phyloP scores from a whole-genome alignment of 768 basidiomycete genomes.

The Boletus barrowsii region DNA sequence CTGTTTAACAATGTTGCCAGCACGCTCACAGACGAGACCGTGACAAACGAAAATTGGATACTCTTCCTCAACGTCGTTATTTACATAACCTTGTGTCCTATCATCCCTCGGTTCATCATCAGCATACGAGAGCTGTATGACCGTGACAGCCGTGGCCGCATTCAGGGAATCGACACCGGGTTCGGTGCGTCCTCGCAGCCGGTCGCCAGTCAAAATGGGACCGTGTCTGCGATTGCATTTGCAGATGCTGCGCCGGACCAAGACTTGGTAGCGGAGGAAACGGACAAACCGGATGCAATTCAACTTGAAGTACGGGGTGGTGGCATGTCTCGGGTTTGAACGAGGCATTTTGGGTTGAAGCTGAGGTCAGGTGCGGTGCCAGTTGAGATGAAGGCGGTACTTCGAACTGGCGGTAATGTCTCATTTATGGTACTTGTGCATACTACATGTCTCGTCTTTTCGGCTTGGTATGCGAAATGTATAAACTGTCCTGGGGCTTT shows the following conservation, averaged over 20 bases:
- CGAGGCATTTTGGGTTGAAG: neutral
- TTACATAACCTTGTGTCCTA: neutral
- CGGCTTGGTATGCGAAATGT: no score
- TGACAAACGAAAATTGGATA: rapidly evolving
- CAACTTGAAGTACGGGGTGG: neutral
- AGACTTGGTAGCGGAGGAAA: neutral
- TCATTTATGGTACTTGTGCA: no score
- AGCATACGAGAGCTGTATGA: slow-evolving; percentile 1
- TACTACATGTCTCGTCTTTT: no score
- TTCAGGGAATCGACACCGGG: neutral
- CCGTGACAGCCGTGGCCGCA: neutral
- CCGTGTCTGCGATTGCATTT: neutral
- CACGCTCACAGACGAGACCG: rapidly evolving
- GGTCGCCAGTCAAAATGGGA: neutral
- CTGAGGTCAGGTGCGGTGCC: neutral
- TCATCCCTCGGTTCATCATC: slow-evolving; percentile 12
- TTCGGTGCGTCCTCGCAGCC: neutral
- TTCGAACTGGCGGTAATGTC: no score
- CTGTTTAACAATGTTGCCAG: neutral
- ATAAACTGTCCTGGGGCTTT: no score
- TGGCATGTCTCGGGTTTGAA: neutral
- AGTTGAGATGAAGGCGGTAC: no score
- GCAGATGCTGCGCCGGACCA: neutral
- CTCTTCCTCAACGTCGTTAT: neutral
- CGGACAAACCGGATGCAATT: neutral